A percentile compares a stretch with the other conserved stretches of the same genome.
These are phyloP conservation scores for Licmophora abbreviata DNA, from an alignment of 108 stramenopile species.

Conservation along the genomic window DNA sequence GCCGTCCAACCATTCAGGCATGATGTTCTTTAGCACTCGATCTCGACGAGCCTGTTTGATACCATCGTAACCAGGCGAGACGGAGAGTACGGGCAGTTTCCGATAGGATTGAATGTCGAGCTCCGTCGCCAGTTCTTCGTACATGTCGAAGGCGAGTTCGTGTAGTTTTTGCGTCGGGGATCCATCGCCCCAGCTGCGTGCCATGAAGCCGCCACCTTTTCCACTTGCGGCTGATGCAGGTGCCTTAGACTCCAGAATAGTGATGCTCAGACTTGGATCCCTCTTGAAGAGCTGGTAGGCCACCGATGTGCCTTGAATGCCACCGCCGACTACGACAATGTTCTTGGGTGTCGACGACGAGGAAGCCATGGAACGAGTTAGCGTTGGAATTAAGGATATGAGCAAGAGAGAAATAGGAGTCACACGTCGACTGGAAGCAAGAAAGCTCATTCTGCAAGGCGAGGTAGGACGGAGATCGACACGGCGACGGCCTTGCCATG, in stretches of 20 bases:
- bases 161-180: constrained; percentile 30
- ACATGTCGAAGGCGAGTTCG: constrained; percentile 76
- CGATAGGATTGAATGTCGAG: constrained; percentile 60
- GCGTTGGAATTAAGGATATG: no score
- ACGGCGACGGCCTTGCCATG: no score
- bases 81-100: constrained; percentile 71
- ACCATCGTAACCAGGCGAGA: constrained; percentile 39
- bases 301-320: constrained; percentile 72
- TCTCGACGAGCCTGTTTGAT: constrained; percentile 12
- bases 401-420: no score
- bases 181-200: constrained; percentile 49
- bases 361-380: no score
- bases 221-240: constrained; percentile 81
- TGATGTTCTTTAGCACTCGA: constrained; percentile 16
- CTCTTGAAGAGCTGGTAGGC: constrained; percentile 44
- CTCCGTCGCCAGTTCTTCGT: constrained; percentile 54
- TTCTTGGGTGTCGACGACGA: constrained; percentile 26
- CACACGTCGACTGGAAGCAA: no score
- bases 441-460: no score
- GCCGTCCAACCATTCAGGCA: constrained; percentile 76
- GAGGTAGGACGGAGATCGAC: no score
- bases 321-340: constrained; percentile 75
- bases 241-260: constrained; percentile 61
- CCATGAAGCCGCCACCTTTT: constrained; percentile 91
- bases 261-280: constrained; percentile 21